Base-by-base conservation (phyloP, 257 asterid genomes). In the Capsicum baccatum region DNA sequence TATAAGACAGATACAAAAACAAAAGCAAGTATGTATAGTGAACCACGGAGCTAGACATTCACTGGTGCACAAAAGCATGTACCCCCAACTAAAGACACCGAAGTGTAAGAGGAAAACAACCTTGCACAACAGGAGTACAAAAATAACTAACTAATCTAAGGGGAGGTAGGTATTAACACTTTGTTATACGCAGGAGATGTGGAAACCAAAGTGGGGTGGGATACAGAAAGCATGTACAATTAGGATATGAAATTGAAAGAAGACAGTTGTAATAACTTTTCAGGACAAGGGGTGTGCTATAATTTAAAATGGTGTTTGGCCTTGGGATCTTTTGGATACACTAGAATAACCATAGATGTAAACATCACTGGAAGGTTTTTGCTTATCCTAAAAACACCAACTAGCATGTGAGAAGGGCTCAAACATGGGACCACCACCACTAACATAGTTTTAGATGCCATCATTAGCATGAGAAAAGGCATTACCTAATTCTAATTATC, bases 321-420 rank as follows among this genome's bases (percentile, higher is more conserved):
- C 88, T 57, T 56, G 81, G 78, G 82, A 82, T 90, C 67, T 86
- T 76, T 76, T 84, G 87, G 87, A 74, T 58, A 63, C 48, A 83
- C 68, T 26, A 66, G 79, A 74, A 86, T 56, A 81, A 83, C 74
- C 55, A 85, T 85, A 83, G 64, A 84, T 76, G 81, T 79, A 86
- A 87, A 88, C 85, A 87, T 79, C 82, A 64, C 86, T 57, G 87
- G 79, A 88, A 83, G 89, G 88, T 78, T 83, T 86, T 79, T 73
- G 86, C 87, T 84, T 88, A 63, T 86, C 80, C 82, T 66, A 81
- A 88, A 78, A 83, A 88, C 73, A 83, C 79, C 76, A 87, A 90
- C 85, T 84, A 83, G 94, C 88, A 88, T 85, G 91, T 26, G 96
- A 91, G 90, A 84, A 63, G 90, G 88, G 90, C 89, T 60, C 80